Percentiles rank a stretch among this genome's conserved stretches.
phyloP scores from a whole-genome alignment of 2,329 filamentous ascomycete species.

The Trichoderma sp. region DNA sequence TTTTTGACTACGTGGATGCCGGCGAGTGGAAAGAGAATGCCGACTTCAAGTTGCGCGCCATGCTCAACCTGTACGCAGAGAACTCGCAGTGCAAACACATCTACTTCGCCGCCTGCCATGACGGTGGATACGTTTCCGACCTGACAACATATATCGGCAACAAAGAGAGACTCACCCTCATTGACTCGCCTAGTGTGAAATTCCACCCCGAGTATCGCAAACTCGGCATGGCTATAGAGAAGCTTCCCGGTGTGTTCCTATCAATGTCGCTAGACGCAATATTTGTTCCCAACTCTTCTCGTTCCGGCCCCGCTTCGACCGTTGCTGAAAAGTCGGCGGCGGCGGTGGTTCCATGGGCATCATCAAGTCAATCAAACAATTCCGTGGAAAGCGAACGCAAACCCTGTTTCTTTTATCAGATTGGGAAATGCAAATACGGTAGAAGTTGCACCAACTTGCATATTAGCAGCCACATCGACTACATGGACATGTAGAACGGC shows the following conservation, averaged over 20 bases:
- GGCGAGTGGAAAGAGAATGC: constrained; percentile 59
- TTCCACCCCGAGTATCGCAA: not conserved
- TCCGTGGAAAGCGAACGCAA: not conserved
- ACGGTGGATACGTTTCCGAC: not conserved
- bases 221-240: not conserved
- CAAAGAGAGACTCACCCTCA: not conserved
- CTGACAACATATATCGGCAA: not conserved
- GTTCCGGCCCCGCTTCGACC: not conserved
- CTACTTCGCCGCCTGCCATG: not conserved
- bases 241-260: not conserved
- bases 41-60: constrained; percentile 57
- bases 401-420: not conserved
- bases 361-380: not conserved
- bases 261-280: not conserved
- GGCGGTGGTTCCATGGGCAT: not conserved
- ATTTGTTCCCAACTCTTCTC: not conserved
- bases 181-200: not conserved
- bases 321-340: not conserved
- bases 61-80: constrained; percentile 51
- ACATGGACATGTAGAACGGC: not conserved
- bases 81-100: constrained; percentile 42
- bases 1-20: constrained; percentile 62
- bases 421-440: not conserved
- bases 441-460: not conserved
- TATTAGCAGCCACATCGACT: not conserved